Evolutionary conservation across 2,329 filamentous ascomycete genomes (phyloP).

Genomic region (Monosporascus sp.): DNA sequence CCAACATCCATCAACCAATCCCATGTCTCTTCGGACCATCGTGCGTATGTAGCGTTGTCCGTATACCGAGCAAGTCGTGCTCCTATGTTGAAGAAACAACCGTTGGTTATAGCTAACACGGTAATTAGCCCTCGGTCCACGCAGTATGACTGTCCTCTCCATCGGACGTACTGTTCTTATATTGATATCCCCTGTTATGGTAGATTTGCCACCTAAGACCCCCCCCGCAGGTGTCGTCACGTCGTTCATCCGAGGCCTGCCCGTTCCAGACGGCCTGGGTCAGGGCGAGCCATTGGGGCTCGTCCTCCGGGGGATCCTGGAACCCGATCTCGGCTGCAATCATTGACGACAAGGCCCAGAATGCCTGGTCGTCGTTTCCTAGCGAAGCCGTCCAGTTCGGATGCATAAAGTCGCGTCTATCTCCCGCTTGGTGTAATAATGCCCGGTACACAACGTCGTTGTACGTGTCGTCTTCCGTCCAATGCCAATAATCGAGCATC

Average conservation of each 20-base stretch:
- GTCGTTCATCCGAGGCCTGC: conserved; percentile 47
- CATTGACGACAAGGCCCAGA: conserved; percentile 61
- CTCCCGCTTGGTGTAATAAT: conserved; percentile 40
- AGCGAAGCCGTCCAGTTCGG: conserved; percentile 31
- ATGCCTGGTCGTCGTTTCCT: conserved; percentile 54
- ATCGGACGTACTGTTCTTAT: conserved; percentile 33
- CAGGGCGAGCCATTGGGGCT: conserved; percentile 57
- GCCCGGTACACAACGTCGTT: conserved; percentile 40
- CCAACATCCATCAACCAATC: conserved; percentile 42
- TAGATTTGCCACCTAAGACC: conserved; percentile 65
- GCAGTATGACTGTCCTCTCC: not conserved
- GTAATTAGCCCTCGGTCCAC: not conserved
- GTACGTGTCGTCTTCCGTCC: conserved; percentile 46
- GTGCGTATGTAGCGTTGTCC: conserved; percentile 54
- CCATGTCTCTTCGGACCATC: conserved; percentile 55
- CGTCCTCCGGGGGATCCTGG: conserved; percentile 41
- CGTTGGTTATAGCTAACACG: conserved; percentile 37
- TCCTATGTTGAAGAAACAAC: conserved; percentile 42
- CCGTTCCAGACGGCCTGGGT: conserved; percentile 60
- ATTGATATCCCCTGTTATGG: conserved; percentile 47
- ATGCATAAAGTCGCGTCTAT: conserved; percentile 40
- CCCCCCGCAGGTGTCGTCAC: conserved; percentile 53
- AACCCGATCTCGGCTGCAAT: conserved; percentile 57
- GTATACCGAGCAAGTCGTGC: conserved; percentile 61
- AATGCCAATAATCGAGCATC: conserved; percentile 51